Evolutionary conservation across 768 basidiomycete genomes (phyloP).

Genomic region (Hypholoma fasciculare): DNA sequence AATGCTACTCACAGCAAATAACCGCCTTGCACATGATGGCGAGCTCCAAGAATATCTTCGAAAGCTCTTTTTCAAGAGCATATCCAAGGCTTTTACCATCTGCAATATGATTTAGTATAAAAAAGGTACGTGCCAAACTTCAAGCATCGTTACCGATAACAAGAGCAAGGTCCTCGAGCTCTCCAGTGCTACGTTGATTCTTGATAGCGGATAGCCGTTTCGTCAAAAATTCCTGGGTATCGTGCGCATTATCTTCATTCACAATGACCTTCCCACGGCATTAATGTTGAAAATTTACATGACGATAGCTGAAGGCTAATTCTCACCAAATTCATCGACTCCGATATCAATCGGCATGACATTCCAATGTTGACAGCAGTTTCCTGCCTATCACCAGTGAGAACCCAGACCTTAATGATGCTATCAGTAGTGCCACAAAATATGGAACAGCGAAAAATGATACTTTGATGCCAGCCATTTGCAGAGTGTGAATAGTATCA

Average conservation of each 20-base stretch:
- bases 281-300: neutral
- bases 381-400: slow-evolving; percentile 98
- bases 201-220: slow-evolving; percentile 92
- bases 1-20: slow-evolving; percentile 82
- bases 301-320: neutral
- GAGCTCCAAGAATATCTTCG: slow-evolving; percentile 88
- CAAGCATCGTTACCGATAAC: slow-evolving; percentile 72
- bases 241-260: slow-evolving; percentile 83
- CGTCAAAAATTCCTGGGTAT: slow-evolving; percentile 81
- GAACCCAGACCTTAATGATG: slow-evolving; percentile 79
- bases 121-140: neutral
- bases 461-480: slow-evolving; percentile 96
- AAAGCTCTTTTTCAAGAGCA: slow-evolving; percentile 91
- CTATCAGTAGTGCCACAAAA: slow-evolving; percentile 3
- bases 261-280: slow-evolving; percentile 72
- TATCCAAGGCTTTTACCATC: slow-evolving; percentile 94
- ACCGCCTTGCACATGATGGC: slow-evolving; percentile 99
- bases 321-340: slow-evolving; percentile 95
- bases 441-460: neutral
- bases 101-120: slow-evolving; percentile 29
- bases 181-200: slow-evolving; percentile 87
- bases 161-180: slow-evolving; percentile 92
- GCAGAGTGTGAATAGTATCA: slow-evolving; percentile 95
- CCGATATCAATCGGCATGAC: slow-evolving; percentile 94
- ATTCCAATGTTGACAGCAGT: slow-evolving; percentile 99